A percentile compares a stretch with the other conserved stretches of the same genome.
These are phyloP conservation scores for Populus hybrid DNA, from an alignment of 441 rosid species.

Conservation along the genomic window DNA sequence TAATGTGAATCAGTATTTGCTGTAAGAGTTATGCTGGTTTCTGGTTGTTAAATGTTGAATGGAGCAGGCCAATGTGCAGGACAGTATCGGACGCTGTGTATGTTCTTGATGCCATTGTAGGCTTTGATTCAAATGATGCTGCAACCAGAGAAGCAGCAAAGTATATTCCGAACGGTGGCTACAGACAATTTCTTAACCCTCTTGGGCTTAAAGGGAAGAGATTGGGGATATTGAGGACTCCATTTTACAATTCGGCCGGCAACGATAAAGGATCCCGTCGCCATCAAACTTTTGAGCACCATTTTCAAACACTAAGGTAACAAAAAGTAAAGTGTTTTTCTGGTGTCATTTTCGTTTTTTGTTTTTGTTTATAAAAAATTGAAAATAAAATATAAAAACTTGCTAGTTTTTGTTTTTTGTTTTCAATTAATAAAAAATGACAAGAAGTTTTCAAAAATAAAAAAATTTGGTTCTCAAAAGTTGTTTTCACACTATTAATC, in stretches of 20 bases:
- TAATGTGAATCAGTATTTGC: background rate
- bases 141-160: slow-evolving; percentile 41
- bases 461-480: too few relatives aligned
- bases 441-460: background rate
- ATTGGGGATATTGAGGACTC: slow-evolving; percentile 42
- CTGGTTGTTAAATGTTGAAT: background rate
- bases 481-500: background rate
- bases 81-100: slow-evolving; percentile 63
- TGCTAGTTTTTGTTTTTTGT: background rate
- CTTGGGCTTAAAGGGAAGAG: slow-evolving; percentile 53
- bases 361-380: background rate
- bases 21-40: background rate
- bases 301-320: slow-evolving; percentile 57
- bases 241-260: slow-evolving; percentile 17
- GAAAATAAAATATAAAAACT: too few relatives aligned
- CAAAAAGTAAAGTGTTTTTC: background rate
- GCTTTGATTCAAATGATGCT: slow-evolving; percentile 46
- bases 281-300: slow-evolving; percentile 25
- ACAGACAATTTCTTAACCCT: slow-evolving; percentile 43
- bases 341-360: background rate
- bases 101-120: slow-evolving; percentile 63
- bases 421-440: background rate
- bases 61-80: slow-evolving; percentile 54
- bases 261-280: background rate
- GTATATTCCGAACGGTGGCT: slow-evolving; percentile 57